Conservation (phyloP, 78 protist species). For the Guillardia theta region DNA sequence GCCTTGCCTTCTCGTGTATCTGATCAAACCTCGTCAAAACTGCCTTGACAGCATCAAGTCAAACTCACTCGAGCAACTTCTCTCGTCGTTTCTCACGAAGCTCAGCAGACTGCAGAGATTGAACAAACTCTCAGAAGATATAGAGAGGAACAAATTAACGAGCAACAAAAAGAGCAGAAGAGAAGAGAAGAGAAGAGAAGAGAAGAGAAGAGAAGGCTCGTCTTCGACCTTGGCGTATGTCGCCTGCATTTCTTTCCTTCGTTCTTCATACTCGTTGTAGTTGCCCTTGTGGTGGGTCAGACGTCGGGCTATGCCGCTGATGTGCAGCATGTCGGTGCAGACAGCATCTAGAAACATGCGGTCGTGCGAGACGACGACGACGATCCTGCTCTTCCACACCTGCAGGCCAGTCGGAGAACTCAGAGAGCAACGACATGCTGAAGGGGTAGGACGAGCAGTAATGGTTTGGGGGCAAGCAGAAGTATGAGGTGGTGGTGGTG, state of each 20-base stretch:
- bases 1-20: not conserved
- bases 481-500: no score
- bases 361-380: slow-evolving; percentile 87
- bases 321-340: slow-evolving; percentile 49
- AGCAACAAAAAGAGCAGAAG: not conserved
- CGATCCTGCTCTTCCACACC: slow-evolving; percentile 42
- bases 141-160: no score
- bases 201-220: no score
- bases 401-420: no score
- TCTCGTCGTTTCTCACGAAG: not conserved
- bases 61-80: slow-evolving; percentile 18
- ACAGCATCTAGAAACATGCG: slow-evolving; percentile 82
- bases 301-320: not conserved
- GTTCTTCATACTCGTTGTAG: slow-evolving; percentile 18
- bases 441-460: no score
- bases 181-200: no score
- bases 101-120: not conserved
- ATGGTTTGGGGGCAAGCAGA: no score
- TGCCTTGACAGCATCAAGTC: no score
- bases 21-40: no score
- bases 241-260: slow-evolving; percentile 31
- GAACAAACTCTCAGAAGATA: not conserved
- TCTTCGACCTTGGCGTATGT: no score
- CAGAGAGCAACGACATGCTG: no score
- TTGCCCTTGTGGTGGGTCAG: slow-evolving; percentile 44